These are phyloP conservation scores for Apiospora kogelbergensis DNA, from an alignment of 2,329 filamentous ascomycete species.

Conservation along the genomic window DNA sequence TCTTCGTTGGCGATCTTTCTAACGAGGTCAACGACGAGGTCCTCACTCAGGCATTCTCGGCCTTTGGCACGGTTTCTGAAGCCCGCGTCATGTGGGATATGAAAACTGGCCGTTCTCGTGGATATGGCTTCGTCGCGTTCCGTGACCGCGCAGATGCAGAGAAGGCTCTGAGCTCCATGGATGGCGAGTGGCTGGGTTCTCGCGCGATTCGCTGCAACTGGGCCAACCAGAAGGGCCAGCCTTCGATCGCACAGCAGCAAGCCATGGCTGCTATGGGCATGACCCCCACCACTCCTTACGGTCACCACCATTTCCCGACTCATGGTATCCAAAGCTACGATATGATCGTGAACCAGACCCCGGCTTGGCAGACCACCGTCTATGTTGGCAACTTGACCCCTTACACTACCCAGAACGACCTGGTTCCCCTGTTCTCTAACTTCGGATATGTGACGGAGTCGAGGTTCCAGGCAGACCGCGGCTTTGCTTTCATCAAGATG, in stretches of 20 bases:
- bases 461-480: constrained; percentile 94
- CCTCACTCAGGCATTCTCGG: constrained; percentile 88
- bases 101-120: constrained; percentile 97
- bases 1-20: constrained; percentile 95
- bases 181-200: constrained; percentile 97
- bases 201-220: constrained; percentile 99
- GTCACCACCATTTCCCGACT: constrained; percentile 96
- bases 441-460: constrained; percentile 98
- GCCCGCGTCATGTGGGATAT: constrained; percentile 99
- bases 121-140: constrained; percentile 97
- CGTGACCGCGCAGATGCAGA: constrained; percentile 91
- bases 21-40: constrained; percentile 99
- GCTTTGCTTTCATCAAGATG: constrained; percentile 99
- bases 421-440: constrained; percentile 98
- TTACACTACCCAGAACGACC: constrained; percentile 94
- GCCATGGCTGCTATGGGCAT: constrained; percentile 97
- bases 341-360: constrained; percentile 93
- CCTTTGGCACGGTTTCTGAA: constrained; percentile 93
- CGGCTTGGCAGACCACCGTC: constrained; percentile 96
- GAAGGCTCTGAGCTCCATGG: constrained; percentile 95
- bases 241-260: constrained; percentile 96
- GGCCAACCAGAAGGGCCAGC: constrained; percentile 99
- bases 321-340: constrained; percentile 97
- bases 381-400: constrained; percentile 98
- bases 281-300: constrained; percentile 94